Evolutionary conservation across 495 filamentous ascomycete species (phyloP), one percentile per base, ranked within the genome.

Genomic region (Lentithecium fluviatile): DNA sequence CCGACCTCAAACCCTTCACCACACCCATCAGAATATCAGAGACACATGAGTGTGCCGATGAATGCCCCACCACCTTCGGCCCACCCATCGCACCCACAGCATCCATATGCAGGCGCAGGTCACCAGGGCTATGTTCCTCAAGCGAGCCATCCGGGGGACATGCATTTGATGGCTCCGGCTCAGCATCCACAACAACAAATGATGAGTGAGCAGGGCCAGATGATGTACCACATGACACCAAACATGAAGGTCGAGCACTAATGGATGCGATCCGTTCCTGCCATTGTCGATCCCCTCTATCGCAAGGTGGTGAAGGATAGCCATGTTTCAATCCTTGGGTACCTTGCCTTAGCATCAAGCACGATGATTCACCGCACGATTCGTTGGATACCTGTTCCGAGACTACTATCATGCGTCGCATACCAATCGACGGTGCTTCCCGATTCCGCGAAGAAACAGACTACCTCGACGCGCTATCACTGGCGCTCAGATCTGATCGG

Each of bases 181-280:
- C 47, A 46, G 20, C 62, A 65, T 48, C 54, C 54, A 6, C 60
- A 55, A 23, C 53, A 24, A 11, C 60, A 54, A 29, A 66, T 64
- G 63, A 66, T 66, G 58, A 42, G 43, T n/a, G 63, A 66, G 29
- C 52, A 63, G 12, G 51, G 57, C 17, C 60, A 66, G 20, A 67
- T 70, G 38, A 62, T 67, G 67, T 70, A 67, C 32, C 60, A 69
- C 34, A 58, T 59, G 37, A 36, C 43, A 15, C 54, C 53, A 12
- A 67, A 67, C 56, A 63, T 67, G 65, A 66, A 69, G 56, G 53
- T 56, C 8, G 61, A 66, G 26, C 62, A 69, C 36, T 62, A 49
- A 53, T 24, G 17, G 4, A 21, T 1, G n/a, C 12, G 42, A 2
- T 61, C 40, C 38, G 36, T 26, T 53, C 43, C 48, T 47, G 23